These are phyloP conservation scores for Claviceps capensis DNA, from an alignment of 2,329 filamentous ascomycete genomes.

Conservation along the genomic window DNA sequence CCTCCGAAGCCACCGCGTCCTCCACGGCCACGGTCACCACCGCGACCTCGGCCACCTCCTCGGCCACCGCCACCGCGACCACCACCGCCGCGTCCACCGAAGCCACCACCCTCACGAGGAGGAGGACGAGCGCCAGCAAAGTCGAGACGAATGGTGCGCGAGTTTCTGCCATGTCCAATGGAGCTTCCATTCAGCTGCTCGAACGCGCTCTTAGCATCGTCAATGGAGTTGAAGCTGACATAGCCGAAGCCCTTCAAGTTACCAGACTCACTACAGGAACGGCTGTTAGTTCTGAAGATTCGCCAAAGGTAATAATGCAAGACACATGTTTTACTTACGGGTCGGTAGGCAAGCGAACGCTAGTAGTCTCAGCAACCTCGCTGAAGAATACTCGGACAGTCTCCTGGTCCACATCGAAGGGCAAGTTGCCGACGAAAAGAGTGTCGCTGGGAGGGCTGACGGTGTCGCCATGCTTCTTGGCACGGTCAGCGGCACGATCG, in stretches of 20 bases:
- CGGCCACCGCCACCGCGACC: slow-evolving; percentile 34
- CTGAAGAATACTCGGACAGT: slow-evolving; percentile 60
- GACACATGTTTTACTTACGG: slow-evolving; percentile 31
- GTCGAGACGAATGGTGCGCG: slow-evolving; percentile 71
- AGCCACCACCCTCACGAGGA: slow-evolving; percentile 40
- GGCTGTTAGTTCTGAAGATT: background rate
- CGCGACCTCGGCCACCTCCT: slow-evolving; percentile 21
- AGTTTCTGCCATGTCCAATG: slow-evolving; percentile 49
- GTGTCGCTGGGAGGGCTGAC: slow-evolving; percentile 72
- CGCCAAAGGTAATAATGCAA: no score
- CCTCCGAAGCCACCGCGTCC: slow-evolving; percentile 28
- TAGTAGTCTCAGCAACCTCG: slow-evolving; percentile 55
- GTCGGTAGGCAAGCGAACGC: slow-evolving; percentile 80
- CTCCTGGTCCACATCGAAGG: slow-evolving; percentile 72
- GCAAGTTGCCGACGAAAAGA: slow-evolving; percentile 82
- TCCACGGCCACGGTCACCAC: slow-evolving; percentile 25
- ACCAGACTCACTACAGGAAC: slow-evolving; percentile 51
- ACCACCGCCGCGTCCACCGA: slow-evolving; percentile 37
- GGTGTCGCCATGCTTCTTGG: slow-evolving; percentile 62
- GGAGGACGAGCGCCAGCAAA: slow-evolving; percentile 56
- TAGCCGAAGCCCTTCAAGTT: slow-evolving; percentile 89
- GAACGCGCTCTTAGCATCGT: slow-evolving; percentile 68
- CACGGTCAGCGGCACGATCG: slow-evolving; percentile 49
- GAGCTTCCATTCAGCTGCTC: slow-evolving; percentile 54
- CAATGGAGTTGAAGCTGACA: slow-evolving; percentile 66